Conservation (phyloP, 441 rosid genomes). For the Pelargonium myrrhifolium region DNA sequence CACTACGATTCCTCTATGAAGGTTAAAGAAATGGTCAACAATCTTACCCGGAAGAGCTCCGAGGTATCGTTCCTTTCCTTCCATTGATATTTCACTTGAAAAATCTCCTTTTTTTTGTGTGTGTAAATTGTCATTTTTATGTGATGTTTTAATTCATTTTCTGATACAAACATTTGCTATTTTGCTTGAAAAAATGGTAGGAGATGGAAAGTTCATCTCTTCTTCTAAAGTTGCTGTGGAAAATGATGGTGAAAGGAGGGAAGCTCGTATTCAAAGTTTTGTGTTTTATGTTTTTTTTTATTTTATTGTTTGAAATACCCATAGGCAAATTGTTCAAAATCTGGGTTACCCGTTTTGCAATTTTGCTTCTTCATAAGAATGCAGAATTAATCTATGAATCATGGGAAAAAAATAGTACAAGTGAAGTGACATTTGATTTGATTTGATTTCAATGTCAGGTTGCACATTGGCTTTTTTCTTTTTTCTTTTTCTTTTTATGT, state of each 20-base stretch:
- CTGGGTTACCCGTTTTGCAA: background rate
- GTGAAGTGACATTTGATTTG: no score
- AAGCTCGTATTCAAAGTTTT: no score
- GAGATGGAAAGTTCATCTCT: background rate
- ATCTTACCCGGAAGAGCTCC: constrained; percentile 5
- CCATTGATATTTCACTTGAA: no score
- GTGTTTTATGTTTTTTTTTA: no score
- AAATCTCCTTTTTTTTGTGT: no score
- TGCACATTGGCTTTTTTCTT: background rate
- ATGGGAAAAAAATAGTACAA: no score
- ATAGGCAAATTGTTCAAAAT: background rate
- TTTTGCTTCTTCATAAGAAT: background rate
- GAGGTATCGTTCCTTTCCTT: background rate
- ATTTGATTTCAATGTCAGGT: background rate
- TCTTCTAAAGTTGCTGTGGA: background rate
- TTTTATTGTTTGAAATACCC: background rate
- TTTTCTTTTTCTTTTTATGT: no score
- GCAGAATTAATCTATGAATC: background rate
- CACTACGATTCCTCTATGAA: background rate
- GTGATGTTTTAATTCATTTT: background rate
- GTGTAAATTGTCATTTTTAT: background rate
- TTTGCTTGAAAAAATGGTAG: background rate
- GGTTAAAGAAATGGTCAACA: constrained; percentile 10
- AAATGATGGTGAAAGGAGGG: background rate
- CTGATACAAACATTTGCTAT: background rate